phyloP scores from a whole-genome alignment of 179 eudicot genomes.

The Spergularia azorica region DNA sequence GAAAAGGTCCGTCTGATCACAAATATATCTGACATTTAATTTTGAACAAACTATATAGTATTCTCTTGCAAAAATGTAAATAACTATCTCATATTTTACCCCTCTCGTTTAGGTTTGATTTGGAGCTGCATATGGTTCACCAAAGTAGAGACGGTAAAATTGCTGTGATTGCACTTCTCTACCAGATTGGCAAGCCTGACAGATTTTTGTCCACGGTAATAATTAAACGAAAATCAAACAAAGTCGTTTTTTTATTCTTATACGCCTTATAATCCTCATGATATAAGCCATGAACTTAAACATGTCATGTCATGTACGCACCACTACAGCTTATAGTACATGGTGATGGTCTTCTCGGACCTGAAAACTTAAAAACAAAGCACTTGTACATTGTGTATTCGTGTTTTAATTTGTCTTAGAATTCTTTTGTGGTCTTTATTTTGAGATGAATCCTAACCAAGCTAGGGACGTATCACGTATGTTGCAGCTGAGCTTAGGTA shows the following conservation, averaged over 20 bases:
- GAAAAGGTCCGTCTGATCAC: conserved; percentile 34
- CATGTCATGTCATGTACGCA: too few species aligned
- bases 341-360: too few species aligned
- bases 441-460: too few species aligned
- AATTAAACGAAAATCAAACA: not conserved
- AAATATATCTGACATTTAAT: too few species aligned
- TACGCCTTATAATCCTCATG: too few species aligned
- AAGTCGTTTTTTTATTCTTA: not conserved
- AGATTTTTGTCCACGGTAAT: conserved; percentile 42
- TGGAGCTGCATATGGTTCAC: conserved; percentile 63
- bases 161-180: conserved; percentile 47
- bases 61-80: not conserved
- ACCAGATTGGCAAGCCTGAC: conserved; percentile 44
- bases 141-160: conserved; percentile 27
- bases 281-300: too few species aligned
- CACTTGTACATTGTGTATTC: too few species aligned
- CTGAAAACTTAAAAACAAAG: too few species aligned
- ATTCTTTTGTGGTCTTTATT: not conserved
- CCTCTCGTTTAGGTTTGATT: conserved; percentile 31
- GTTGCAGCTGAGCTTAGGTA: conserved; percentile 23
- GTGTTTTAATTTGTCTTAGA: too few species aligned
- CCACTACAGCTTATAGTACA: too few species aligned
- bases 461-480: not conserved
- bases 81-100: not conserved
- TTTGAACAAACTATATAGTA: too few species aligned